Evolutionary conservation across 495 filamentous ascomycete genomes (phyloP).

Genomic region (Aspergillus heteromorphus): DNA sequence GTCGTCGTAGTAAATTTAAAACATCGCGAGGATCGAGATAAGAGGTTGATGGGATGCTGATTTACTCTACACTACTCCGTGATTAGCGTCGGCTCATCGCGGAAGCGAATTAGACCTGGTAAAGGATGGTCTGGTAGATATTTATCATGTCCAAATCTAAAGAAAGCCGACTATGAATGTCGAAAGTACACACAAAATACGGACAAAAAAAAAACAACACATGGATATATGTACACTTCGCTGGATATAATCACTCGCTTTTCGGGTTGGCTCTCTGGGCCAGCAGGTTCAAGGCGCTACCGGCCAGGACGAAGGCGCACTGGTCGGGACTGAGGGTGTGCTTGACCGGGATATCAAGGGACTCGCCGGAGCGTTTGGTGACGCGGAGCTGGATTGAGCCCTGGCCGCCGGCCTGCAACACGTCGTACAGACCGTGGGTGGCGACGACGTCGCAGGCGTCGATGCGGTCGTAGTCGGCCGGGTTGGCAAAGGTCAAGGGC

Average conservation of each 20-base stretch:
- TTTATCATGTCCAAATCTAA: too few relatives aligned
- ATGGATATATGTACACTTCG: not conserved
- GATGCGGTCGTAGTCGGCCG: slow-evolving; percentile 81
- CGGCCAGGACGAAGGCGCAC: slow-evolving; percentile 83
- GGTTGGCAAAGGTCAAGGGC: slow-evolving; percentile 80
- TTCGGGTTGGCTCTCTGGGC: slow-evolving; percentile 38
- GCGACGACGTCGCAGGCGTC: slow-evolving; percentile 73
- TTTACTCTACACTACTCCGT: too few relatives aligned
- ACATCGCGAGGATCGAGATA: too few relatives aligned
- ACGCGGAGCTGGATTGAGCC: slow-evolving; percentile 69
- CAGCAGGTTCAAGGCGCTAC: slow-evolving; percentile 87
- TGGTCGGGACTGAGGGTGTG: slow-evolving; percentile 86
- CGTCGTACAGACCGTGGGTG: slow-evolving; percentile 77
- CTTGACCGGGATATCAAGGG: slow-evolving; percentile 46
- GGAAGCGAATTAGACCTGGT: too few relatives aligned
- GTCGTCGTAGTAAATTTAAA: not conserved
- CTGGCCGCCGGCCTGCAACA: slow-evolving; percentile 69
- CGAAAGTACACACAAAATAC: too few relatives aligned
- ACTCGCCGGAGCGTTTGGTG: slow-evolving; percentile 57
- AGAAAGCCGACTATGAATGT: too few relatives aligned
- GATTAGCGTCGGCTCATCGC: too few relatives aligned
- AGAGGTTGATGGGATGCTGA: not conserved
- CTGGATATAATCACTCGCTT: slow-evolving; percentile 5
- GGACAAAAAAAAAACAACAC: not conserved
- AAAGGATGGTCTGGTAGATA: too few relatives aligned